Evolutionary conservation across 1,284 basidiomycete genomes (phyloP).

Genomic region (Pyrrhoderma lamaoense): DNA sequence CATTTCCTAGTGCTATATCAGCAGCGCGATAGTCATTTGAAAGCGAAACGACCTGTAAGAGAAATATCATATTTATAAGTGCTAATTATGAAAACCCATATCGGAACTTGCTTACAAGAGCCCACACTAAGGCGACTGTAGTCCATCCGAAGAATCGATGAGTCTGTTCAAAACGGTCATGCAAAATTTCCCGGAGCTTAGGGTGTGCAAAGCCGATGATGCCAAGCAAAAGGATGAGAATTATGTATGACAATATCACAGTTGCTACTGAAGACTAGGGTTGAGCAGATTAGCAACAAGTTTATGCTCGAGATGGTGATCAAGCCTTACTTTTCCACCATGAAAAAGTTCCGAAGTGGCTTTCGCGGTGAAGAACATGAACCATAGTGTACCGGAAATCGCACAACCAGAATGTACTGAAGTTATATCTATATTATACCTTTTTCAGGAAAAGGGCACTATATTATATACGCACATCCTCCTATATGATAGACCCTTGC

Average conservation of each 20-base stretch:
- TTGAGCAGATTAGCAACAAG: slow-evolving; percentile 19
- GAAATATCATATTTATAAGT: slow-evolving; percentile 8
- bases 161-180: slow-evolving; percentile 46
- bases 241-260: slow-evolving; percentile 44
- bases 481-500: slow-evolving; percentile 54
- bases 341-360: slow-evolving; percentile 43
- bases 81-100: too few species aligned
- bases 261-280: slow-evolving; percentile 44
- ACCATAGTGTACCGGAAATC: slow-evolving; percentile 47
- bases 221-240: slow-evolving; percentile 42
- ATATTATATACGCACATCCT: slow-evolving; percentile 30
- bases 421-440: slow-evolving; percentile 9
- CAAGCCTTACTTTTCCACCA: slow-evolving; percentile 31
- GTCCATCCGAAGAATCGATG: slow-evolving; percentile 55
- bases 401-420: slow-evolving; percentile 53
- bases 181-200: slow-evolving; percentile 37
- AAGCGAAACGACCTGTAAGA: slow-evolving; percentile 37
- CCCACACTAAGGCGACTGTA: slow-evolving; percentile 46
- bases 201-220: slow-evolving; percentile 47
- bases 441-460: not conserved
- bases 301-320: not conserved
- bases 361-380: slow-evolving; percentile 43
- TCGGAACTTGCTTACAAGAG: slow-evolving; percentile 47
- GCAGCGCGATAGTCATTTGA: slow-evolving; percentile 44
- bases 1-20: slow-evolving; percentile 34